phyloP scores from a whole-genome alignment of 2,329 filamentous ascomycete genomes.

The Didymella glomerata region DNA sequence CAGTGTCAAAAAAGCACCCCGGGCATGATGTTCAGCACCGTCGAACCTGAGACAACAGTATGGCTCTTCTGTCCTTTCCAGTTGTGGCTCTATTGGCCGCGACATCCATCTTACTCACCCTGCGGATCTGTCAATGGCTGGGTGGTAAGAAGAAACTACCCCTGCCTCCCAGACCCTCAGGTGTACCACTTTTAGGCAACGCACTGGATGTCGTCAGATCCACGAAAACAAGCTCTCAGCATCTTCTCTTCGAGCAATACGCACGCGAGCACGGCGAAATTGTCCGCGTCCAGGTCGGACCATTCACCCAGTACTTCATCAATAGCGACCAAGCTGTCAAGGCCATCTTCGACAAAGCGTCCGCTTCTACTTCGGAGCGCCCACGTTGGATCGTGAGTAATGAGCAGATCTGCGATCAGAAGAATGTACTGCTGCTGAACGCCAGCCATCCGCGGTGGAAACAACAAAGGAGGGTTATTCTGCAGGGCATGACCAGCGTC shows the following conservation, averaged over 20 bases:
- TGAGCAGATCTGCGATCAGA: conserved; percentile 21
- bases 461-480: conserved; percentile 14
- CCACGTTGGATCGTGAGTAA: conserved; percentile 32
- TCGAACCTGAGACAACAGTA: not conserved
- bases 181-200: conserved; percentile 16
- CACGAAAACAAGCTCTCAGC: conserved; percentile 8
- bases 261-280: conserved; percentile 16
- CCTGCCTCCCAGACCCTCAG: conserved; percentile 11
- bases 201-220: conserved; percentile 11
- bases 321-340: conserved; percentile 53
- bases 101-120: not conserved
- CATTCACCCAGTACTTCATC: conserved; percentile 36
- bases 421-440: conserved; percentile 14
- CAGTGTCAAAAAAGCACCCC: not conserved
- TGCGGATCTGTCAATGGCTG: conserved; percentile 5
- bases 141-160: conserved; percentile 10
- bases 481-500: conserved; percentile 21
- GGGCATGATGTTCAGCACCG: not conserved
- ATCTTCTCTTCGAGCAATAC: conserved; percentile 14
- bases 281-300: conserved; percentile 15
- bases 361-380: conserved; percentile 44
- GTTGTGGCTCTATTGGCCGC: not conserved
- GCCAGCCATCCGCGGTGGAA: conserved; percentile 19
- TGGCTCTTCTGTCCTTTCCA: not conserved
- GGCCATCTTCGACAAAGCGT: conserved; percentile 53